A percentile compares a stretch with the other conserved stretches of the same genome.
These are phyloP conservation scores for Pichia sporocuriosa DNA, from an alignment of 805 yeast genomes.

Conservation along the genomic window DNA sequence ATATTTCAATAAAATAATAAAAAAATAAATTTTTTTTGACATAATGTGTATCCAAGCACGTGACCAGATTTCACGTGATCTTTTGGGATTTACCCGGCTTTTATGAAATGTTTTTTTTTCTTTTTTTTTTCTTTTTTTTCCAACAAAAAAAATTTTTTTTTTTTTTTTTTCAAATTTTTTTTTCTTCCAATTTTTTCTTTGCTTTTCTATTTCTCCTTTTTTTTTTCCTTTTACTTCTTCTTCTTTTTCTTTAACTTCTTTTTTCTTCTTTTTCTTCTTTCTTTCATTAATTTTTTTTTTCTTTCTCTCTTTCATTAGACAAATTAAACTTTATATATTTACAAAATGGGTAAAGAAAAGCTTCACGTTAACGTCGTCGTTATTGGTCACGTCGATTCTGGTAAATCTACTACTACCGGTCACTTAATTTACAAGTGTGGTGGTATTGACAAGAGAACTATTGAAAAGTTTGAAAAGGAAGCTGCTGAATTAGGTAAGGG, in stretches of 20 bases:
- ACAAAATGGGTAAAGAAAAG: constrained; percentile 79
- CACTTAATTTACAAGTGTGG: constrained; percentile 99
- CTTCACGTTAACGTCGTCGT: constrained; percentile 99
- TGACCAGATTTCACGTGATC: background rate
- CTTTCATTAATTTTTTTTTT: background rate
- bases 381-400: constrained; percentile 99
- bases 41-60: background rate
- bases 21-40: no score
- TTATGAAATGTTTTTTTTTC: background rate
- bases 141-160: background rate
- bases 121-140: background rate
- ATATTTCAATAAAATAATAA: no score
- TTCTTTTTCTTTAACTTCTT: background rate
- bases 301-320: background rate
- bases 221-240: constrained; percentile 1
- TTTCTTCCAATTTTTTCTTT: background rate
- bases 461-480: constrained; percentile 96
- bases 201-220: background rate
- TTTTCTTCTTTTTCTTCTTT: background rate
- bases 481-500: constrained; percentile 97
- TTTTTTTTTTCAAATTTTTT: background rate
- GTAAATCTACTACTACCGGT: constrained; percentile 98
- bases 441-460: constrained; percentile 98
- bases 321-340: background rate
- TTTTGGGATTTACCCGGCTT: constrained; percentile 2